phyloP scores from a whole-genome alignment of 2,329 filamentous ascomycete species.

The Phyllosticta ampelicida region DNA sequence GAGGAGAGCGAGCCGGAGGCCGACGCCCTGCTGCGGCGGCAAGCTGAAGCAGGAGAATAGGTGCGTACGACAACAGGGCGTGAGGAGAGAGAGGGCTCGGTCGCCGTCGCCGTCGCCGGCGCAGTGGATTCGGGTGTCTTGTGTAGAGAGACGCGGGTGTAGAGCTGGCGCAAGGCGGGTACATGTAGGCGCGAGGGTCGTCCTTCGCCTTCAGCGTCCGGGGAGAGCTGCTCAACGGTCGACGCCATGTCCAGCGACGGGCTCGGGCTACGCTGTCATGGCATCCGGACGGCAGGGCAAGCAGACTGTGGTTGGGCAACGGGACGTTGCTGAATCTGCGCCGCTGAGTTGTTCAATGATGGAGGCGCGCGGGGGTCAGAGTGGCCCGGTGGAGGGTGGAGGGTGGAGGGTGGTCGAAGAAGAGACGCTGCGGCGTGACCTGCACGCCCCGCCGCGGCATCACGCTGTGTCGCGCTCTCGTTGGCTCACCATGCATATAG shows the following conservation, averaged over 20 bases:
- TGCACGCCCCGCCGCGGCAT: slow-evolving; percentile 1
- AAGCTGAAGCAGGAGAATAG: slow-evolving; percentile 26
- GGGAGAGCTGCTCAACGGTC: not conserved
- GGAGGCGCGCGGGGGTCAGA: not conserved
- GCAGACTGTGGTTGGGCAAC: slow-evolving; percentile 7
- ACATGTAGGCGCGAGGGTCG: slow-evolving; percentile 1
- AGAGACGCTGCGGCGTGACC: slow-evolving; percentile 2
- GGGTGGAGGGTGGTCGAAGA: no score
- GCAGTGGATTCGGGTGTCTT: slow-evolving; percentile 24
- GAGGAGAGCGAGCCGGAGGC: not conserved
- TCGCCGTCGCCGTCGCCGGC: no score
- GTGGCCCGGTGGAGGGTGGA: not conserved
- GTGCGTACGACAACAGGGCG: slow-evolving; percentile 36
- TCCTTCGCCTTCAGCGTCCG: not conserved
- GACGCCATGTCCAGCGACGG: slow-evolving; percentile 7
- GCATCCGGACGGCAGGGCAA: no score
- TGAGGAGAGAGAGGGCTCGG: slow-evolving; percentile 29
- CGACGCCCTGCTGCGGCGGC: slow-evolving; percentile 14
- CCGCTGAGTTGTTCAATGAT: slow-evolving; percentile 6
- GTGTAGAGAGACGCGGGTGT: slow-evolving; percentile 6
- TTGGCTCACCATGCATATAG: not conserved
- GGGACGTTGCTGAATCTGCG: not conserved
- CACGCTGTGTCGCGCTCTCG: not conserved
- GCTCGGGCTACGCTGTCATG: slow-evolving; percentile 6
- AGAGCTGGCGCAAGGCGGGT: slow-evolving; percentile 8